Conservation (phyloP, 306 rosid genomes). For the Herpetospermum pedunculosum region DNA sequence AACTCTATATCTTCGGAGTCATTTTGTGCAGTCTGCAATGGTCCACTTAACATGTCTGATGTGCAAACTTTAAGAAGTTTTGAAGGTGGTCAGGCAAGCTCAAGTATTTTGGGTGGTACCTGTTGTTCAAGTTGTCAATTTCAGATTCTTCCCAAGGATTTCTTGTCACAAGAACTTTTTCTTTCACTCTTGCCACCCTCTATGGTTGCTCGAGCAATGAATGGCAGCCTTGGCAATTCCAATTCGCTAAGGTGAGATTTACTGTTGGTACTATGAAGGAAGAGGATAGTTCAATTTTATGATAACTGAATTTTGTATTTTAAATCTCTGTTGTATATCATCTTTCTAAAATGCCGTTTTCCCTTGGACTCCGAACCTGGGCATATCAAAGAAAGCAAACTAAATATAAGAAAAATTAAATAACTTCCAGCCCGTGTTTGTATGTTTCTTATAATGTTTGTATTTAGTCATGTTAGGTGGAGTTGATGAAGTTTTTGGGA, state of each 20-base stretch:
- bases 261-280: neutral
- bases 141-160: conserved; percentile 77
- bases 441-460: neutral
- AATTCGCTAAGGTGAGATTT: conserved; percentile 42
- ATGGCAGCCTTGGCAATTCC: conserved; percentile 23
- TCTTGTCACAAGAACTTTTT: conserved; percentile 33
- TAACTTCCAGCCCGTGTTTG: neutral
- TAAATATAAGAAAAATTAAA: neutral
- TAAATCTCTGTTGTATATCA: neutral
- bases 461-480: neutral
- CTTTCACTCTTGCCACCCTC: conserved; percentile 37
- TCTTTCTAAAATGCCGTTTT: neutral
- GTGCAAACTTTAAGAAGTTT: conserved; percentile 26
- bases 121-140: conserved; percentile 79
- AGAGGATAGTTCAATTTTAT: neutral
- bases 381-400: neutral
- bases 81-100: conserved; percentile 13
- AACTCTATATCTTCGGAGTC: conserved; percentile 72
- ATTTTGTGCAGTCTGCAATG: conserved; percentile 64
- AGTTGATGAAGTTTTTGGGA: neutral
- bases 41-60: conserved; percentile 70
- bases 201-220: conserved; percentile 41
- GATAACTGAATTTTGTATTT: neutral
- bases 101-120: conserved; percentile 23
- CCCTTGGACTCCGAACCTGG: neutral